A percentile compares a stretch with the other conserved stretches of the same genome.
phyloP scores from a whole-genome alignment of 1,139 yeast genomes.

The Candida smagusa region DNA sequence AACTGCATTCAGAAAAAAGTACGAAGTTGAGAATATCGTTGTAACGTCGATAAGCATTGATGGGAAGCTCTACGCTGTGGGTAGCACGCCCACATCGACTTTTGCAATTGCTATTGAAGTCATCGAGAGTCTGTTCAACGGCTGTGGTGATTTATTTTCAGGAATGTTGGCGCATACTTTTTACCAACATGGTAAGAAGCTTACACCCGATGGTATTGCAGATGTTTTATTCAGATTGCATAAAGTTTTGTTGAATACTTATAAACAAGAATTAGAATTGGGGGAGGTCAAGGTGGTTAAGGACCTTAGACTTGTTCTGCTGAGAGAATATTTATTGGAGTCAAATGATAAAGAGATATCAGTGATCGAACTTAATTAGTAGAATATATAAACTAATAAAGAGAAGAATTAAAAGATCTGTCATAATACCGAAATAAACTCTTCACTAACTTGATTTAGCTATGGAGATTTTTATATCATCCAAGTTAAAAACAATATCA shows the following conservation, averaged over 20 bases:
- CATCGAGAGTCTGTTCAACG: conserved; percentile 38
- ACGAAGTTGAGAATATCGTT: conserved; percentile 28
- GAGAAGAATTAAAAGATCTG: no score
- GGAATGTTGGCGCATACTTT: conserved; percentile 38
- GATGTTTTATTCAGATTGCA: conserved; percentile 28
- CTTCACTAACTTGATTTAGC: no score
- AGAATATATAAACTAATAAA: no score
- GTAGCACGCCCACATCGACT: conserved; percentile 15
- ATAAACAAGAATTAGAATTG: conserved; percentile 18
- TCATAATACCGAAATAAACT: no score
- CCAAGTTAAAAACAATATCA: no score
- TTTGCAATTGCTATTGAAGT: conserved; percentile 30
- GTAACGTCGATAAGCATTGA: conserved; percentile 34
- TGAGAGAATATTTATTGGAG: conserved; percentile 17
- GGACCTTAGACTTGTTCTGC: conserved; percentile 29
- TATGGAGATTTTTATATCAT: no score
- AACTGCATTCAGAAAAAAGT: conserved; percentile 16
- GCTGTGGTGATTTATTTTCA: conserved; percentile 46
- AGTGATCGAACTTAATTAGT: conserved; percentile 1
- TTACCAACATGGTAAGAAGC: conserved; percentile 16
- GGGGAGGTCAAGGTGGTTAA: conserved; percentile 22
- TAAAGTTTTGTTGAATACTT: conserved; percentile 28
- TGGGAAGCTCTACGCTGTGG: conserved; percentile 32
- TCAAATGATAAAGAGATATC: neutral
- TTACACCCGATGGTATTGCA: conserved; percentile 26